phyloP scores from a whole-genome alignment of 129 eudicot genomes.

The Saposhnikovia divaricata region DNA sequence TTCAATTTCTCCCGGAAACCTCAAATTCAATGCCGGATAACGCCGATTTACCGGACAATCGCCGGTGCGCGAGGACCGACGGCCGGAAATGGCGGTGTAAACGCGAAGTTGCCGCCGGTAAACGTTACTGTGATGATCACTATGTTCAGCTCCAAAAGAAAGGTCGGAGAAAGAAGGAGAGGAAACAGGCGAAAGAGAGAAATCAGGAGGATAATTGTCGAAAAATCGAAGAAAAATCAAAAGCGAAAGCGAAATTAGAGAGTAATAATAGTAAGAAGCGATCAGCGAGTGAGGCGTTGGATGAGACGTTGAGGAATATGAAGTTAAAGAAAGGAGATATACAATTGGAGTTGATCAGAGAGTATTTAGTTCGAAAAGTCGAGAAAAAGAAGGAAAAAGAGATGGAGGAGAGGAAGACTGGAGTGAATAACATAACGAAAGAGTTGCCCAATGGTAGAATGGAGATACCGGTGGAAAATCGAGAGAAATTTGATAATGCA shows the following conservation, averaged over 20 bases:
- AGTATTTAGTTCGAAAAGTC: constrained; percentile 52
- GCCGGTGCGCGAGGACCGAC: constrained; percentile 69
- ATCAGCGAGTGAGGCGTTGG: constrained; percentile 48
- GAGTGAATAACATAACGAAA: constrained; percentile 27
- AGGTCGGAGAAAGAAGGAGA: constrained; percentile 48
- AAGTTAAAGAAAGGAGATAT: constrained; percentile 69
- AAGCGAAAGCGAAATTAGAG: constrained; percentile 9
- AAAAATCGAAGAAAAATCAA: constrained; percentile 13
- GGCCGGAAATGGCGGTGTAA: constrained; percentile 92
- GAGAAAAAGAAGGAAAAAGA: constrained; percentile 64
- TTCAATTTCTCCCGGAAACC: background rate
- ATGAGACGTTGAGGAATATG: constrained; percentile 66
- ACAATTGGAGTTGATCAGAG: constrained; percentile 74
- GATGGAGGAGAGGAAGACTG: constrained; percentile 16
- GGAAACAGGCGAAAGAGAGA: constrained; percentile 39
- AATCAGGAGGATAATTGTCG: constrained; percentile 5
- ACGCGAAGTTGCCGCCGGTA: constrained; percentile 57
- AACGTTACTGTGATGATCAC: constrained; percentile 71
- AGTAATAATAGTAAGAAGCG: constrained; percentile 15
- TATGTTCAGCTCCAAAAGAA: constrained; percentile 58
- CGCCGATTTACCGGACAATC: constrained; percentile 49
- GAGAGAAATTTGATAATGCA: constrained; percentile 20
- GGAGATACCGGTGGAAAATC: constrained; percentile 35
- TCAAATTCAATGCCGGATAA: constrained; percentile 32
- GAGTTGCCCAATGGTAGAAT: constrained; percentile 70